Evolutionary conservation across 2,329 filamentous ascomycete genomes (phyloP).

Genomic region (Chaetothyriales sp.): DNA sequence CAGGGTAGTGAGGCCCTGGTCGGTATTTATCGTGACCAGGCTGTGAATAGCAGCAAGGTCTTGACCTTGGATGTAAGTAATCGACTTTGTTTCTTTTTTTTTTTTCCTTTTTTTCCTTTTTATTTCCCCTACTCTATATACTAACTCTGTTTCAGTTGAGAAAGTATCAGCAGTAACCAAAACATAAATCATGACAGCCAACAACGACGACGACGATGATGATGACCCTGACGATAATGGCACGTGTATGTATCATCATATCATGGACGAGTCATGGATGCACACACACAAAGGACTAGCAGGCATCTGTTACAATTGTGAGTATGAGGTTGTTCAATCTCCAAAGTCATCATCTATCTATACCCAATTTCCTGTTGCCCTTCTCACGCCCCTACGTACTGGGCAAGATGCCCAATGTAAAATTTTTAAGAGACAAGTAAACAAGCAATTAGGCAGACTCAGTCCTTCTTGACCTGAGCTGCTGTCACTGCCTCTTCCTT

Average conservation of each 20-base stretch:
- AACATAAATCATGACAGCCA: not conserved
- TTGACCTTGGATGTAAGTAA: constrained; percentile 90
- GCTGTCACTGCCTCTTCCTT: not conserved
- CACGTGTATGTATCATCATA: not conserved
- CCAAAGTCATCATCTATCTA: not conserved
- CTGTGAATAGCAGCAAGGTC: constrained; percentile 78
- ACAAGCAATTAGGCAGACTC: not conserved
- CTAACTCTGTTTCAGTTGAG: not conserved
- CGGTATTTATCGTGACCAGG: constrained; percentile 89
- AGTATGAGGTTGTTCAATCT: not conserved
- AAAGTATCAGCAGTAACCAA: not conserved
- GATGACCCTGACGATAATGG: not conserved
- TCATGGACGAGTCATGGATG: not conserved
- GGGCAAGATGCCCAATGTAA: not conserved
- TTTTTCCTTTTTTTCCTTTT: constrained; percentile 12
- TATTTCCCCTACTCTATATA: constrained; percentile 16
- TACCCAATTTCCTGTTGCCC: not conserved
- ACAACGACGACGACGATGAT: not conserved
- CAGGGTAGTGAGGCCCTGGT: constrained; percentile 93
- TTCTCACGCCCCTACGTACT: not conserved
- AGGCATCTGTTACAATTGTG: not conserved
- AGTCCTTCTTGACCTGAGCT: constrained; percentile 10
- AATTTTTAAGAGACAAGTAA: not conserved
- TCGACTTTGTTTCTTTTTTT: no score
- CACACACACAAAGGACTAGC: not conserved